These are phyloP conservation scores for Mucor plumbeus DNA, from an alignment of 371 early-diverging fungal species.

Conservation along the genomic window DNA sequence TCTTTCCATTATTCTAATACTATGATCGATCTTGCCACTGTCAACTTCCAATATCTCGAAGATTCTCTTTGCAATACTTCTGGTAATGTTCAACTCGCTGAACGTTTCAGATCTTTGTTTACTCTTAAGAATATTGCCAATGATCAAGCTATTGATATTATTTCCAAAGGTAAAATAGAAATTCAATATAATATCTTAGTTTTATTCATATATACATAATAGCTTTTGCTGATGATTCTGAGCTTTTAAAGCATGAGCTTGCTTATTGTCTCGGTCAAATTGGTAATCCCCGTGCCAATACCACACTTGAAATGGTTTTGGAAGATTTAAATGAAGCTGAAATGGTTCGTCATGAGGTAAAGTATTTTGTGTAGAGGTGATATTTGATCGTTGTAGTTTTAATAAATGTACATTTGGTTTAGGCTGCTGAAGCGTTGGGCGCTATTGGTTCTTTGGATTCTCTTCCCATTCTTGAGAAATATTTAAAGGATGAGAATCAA, in stretches of 20 bases:
- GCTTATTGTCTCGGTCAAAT: conserved; percentile 99
- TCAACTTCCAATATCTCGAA: conserved; percentile 54
- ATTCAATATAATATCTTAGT: not conserved
- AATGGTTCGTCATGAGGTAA: conserved; percentile 98
- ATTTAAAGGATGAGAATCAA: conserved; percentile 64
- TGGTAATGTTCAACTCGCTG: conserved; percentile 69
- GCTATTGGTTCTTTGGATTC: conserved; percentile 82
- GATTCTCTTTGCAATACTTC: conserved; percentile 58
- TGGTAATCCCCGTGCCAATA: conserved; percentile 81
- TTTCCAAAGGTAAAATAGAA: conserved; percentile 71
- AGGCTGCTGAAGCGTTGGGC: conserved; percentile 96
- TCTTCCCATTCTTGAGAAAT: conserved; percentile 74
- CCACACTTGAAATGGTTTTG: conserved; percentile 71
- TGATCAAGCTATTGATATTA: conserved; percentile 80
- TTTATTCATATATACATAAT: not conserved
- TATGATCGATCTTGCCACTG: not conserved
- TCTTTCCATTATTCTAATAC: not conserved
- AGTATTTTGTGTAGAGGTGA: not conserved
- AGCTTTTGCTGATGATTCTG: conserved; percentile 88
- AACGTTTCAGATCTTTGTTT: conserved; percentile 95
- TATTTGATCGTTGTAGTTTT: not conserved
- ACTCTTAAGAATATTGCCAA: conserved; percentile 88
- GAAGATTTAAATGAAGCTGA: conserved; percentile 76
- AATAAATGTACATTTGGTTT: not conserved
- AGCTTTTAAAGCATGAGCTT: conserved; percentile 97